Percentiles rank a stretch among this genome's conserved stretches.
Evolutionary conservation across 805 yeast species (phyloP).

Genomic region (Wickerhamiella parazyma): DNA sequence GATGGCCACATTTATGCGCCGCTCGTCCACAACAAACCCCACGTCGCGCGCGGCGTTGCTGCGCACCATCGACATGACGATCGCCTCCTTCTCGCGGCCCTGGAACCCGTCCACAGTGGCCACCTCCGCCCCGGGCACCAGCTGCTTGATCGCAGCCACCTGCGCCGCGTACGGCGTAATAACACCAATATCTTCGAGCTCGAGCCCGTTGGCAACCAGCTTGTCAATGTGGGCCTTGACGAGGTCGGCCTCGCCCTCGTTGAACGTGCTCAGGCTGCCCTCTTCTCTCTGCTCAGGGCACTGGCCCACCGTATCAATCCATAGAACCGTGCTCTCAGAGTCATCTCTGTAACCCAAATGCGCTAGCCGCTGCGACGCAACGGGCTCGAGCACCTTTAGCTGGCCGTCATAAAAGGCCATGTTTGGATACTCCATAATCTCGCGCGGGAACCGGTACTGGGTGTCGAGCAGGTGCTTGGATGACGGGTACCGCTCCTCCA

Average conservation of each 20-base stretch:
- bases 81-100: constrained; percentile 87
- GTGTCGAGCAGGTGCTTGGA: constrained; percentile 50
- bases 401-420: constrained; percentile 45
- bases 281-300: constrained; percentile 41
- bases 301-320: constrained; percentile 85
- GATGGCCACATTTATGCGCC: constrained; percentile 85
- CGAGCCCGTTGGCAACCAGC: constrained; percentile 41
- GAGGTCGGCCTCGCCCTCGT: constrained; percentile 60
- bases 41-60: constrained; percentile 58
- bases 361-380: constrained; percentile 35
- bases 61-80: constrained; percentile 67
- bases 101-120: constrained; percentile 94
- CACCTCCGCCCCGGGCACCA: constrained; percentile 45
- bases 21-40: constrained; percentile 67
- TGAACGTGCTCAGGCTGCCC: constrained; percentile 33
- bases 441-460: constrained; percentile 78
- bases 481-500: constrained; percentile 38
- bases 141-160: constrained; percentile 43
- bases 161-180: constrained; percentile 90
- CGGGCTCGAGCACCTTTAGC: constrained; percentile 49
- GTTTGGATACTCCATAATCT: constrained; percentile 71
- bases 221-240: constrained; percentile 43
- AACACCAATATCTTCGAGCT: constrained; percentile 52
- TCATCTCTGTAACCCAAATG: constrained; percentile 37
- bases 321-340: constrained; percentile 43